Conservation (phyloP, 2,329 filamentous ascomycete species). For the Clathrospora elynae region DNA sequence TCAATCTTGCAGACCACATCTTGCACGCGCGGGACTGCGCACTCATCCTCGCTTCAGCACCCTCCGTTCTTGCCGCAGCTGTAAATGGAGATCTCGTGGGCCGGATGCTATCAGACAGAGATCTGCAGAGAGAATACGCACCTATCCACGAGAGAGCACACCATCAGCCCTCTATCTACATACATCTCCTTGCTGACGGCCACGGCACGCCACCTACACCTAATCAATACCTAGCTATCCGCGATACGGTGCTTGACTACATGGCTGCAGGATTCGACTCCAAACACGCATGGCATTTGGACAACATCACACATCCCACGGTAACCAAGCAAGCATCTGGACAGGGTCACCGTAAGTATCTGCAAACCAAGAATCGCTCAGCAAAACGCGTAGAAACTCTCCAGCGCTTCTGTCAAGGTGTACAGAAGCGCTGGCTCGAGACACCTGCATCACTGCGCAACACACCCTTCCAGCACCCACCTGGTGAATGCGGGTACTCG, state of each 20-base stretch:
- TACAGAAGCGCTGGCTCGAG: conserved; percentile 18
- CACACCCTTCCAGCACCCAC: conserved; percentile 26
- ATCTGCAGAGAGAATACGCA: conserved; percentile 27
- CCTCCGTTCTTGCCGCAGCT: conserved; percentile 28
- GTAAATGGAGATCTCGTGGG: conserved; percentile 30
- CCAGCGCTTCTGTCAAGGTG: conserved; percentile 23
- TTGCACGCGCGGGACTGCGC: conserved; percentile 31
- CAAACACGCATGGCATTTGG: conserved; percentile 21
- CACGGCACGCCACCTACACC: conserved; percentile 29
- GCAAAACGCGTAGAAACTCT: conserved; percentile 21
- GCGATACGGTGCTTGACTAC: conserved; percentile 27
- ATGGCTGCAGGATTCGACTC: conserved; percentile 7
- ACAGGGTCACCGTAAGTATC: conserved; percentile 32
- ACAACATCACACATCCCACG: conserved; percentile 23
- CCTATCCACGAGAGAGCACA: conserved; percentile 26
- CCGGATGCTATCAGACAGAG: conserved; percentile 15
- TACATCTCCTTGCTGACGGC: conserved; percentile 31
- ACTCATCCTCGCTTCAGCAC: conserved; percentile 36
- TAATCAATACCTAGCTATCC: conserved; percentile 29
- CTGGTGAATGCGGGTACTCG: conserved; percentile 36
- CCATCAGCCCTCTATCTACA: conserved; percentile 36
- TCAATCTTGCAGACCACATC: conserved; percentile 17
- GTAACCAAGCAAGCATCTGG: conserved; percentile 8
- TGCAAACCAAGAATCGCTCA: conserved; percentile 25
- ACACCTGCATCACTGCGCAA: conserved; percentile 15